These are phyloP conservation scores for Tetracentron sinense DNA, from an alignment of 164 flowering plant genomes.

Conservation along the genomic window DNA sequence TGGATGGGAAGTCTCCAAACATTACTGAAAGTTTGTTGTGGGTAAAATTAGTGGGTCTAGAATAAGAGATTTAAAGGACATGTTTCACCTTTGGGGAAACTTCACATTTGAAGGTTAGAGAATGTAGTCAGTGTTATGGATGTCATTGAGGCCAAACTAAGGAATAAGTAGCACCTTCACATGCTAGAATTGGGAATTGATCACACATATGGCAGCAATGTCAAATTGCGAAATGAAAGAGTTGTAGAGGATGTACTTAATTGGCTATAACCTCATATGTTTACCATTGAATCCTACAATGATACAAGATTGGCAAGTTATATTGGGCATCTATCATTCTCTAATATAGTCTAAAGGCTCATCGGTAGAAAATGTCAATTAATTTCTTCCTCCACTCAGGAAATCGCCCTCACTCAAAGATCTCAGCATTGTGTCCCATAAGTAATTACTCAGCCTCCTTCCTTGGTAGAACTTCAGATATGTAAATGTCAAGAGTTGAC, in stretches of 20 bases:
- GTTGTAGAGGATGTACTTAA: conserved; percentile 21
- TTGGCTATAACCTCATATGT: conserved; percentile 20
- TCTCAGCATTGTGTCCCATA: conserved; percentile 3
- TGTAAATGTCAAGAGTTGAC: too few relatives aligned
- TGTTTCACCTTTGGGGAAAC: conserved; percentile 4
- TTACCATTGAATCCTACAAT: conserved; percentile 13
- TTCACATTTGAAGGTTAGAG: conserved; percentile 7
- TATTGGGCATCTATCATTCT: conserved; percentile 20
- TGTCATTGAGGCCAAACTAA: conserved; percentile 15
- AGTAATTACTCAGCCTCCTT: too few relatives aligned
- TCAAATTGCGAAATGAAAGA: not conserved
- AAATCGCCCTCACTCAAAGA: conserved; percentile 23
- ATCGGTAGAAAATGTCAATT: conserved; percentile 10
- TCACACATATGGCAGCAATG: not conserved
- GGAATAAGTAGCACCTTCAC: conserved; percentile 11
- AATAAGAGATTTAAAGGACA: conserved; percentile 18
- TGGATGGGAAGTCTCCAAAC: conserved; percentile 19
- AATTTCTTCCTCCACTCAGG: conserved; percentile 32
- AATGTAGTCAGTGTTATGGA: not conserved
- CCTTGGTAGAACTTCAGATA: too few relatives aligned
- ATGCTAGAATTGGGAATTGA: conserved; percentile 22
- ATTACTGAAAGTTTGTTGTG: conserved; percentile 11
- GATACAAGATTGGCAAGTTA: conserved; percentile 28
- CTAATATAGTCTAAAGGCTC: not conserved
- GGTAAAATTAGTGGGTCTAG: conserved; percentile 8